These are phyloP conservation scores for Trichoderma koningiopsis DNA, from an alignment of 2,329 filamentous ascomycete genomes.

Conservation along the genomic window DNA sequence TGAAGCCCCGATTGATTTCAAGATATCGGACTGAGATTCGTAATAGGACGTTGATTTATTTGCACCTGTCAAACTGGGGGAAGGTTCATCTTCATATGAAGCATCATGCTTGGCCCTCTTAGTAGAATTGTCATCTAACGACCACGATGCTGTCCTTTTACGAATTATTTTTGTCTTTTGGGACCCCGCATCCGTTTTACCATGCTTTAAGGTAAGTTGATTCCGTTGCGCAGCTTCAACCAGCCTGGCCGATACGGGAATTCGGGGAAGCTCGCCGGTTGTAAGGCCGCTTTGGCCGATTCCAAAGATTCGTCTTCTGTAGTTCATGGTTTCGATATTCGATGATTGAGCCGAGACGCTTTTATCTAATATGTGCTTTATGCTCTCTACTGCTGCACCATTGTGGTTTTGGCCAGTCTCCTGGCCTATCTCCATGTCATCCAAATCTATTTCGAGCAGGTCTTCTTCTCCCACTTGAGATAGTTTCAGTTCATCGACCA, in stretches of 20 bases:
- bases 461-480: constrained; percentile 49
- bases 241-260: background rate
- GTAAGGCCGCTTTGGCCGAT: constrained; percentile 3
- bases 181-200: too few relatives aligned
- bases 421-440: background rate
- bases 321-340: background rate
- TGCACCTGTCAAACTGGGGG: background rate
- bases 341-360: background rate
- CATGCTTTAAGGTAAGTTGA: background rate
- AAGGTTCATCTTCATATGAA: background rate
- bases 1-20: background rate
- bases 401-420: background rate
- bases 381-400: background rate
- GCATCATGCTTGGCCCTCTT: background rate
- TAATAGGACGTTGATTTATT: background rate
- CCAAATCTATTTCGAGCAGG: background rate
- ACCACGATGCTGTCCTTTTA: constrained; percentile 9
- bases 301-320: background rate
- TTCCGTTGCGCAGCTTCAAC: constrained; percentile 10
- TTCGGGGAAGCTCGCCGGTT: background rate
- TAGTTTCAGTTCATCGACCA: constrained; percentile 67
- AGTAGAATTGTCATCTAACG: background rate
- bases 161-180: background rate
- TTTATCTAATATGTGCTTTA: background rate
- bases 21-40: background rate